These are phyloP conservation scores for Solanum boliviense DNA, from an alignment of 257 asterid genomes.

Conservation along the genomic window DNA sequence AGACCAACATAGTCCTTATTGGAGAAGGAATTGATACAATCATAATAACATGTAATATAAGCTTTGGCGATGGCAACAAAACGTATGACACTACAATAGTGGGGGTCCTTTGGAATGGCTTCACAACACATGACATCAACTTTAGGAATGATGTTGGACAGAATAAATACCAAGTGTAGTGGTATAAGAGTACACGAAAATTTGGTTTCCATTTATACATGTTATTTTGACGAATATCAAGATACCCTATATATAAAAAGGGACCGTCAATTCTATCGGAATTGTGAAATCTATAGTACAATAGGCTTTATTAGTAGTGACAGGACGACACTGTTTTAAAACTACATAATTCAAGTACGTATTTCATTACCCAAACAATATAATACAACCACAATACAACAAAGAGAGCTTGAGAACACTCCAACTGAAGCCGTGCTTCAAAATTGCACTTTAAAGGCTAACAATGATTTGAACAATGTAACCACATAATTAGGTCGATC, in stretches of 20 bases:
- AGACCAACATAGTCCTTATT: no score
- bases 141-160: background rate
- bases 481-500: background rate
- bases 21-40: no score
- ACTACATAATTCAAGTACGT: background rate
- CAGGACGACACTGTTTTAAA: no score
- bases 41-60: no score
- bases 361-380: background rate
- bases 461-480: no score
- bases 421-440: no score
- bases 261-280: background rate
- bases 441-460: background rate
- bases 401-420: no score
- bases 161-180: background rate
- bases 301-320: background rate
- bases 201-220: background rate
- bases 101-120: no score
- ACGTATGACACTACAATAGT: no score
- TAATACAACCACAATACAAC: no score
- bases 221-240: background rate
- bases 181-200: background rate
- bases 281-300: background rate
- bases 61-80: no score
- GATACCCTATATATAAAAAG: background rate
- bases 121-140: background rate